A percentile compares a stretch with the other conserved stretches of the same genome.
Conservation (phyloP, 1,284 basidiomycete genomes). For the Coniophora puteana region DNA sequence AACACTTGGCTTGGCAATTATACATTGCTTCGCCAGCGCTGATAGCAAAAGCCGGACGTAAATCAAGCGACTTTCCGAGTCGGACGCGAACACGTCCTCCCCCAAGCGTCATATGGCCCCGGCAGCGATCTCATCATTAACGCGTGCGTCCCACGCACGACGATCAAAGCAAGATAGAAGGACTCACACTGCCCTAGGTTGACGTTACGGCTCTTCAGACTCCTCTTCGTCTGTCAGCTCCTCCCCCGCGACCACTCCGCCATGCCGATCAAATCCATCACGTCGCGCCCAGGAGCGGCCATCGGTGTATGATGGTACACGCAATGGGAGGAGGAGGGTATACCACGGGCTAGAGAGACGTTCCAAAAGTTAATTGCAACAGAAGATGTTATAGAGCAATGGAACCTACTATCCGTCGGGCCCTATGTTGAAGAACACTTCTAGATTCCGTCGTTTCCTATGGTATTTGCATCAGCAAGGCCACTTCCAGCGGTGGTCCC, state of each 20-base stretch:
- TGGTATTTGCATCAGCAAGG: background rate
- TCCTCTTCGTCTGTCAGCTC: constrained; percentile 76
- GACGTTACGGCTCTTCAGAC: constrained; percentile 28
- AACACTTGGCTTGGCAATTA: too few relatives aligned
- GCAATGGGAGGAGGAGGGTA: constrained; percentile 80
- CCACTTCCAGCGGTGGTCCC: background rate
- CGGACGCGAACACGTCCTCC: constrained; percentile 18
- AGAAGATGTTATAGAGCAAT: background rate
- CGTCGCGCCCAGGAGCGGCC: constrained; percentile 80
- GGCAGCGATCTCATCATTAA: constrained; percentile 53
- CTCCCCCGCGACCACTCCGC: constrained; percentile 59
- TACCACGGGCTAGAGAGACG: constrained; percentile 53
- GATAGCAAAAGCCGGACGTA: constrained; percentile 51
- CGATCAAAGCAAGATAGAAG: constrained; percentile 4
- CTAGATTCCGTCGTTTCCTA: constrained; percentile 65
- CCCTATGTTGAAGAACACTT: constrained; percentile 89
- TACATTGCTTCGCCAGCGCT: too few relatives aligned
- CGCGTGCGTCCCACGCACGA: constrained; percentile 12
- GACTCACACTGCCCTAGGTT: constrained; percentile 19
- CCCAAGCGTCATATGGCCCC: constrained; percentile 78
- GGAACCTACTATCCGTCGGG: constrained; percentile 71
- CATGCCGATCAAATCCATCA: constrained; percentile 56
- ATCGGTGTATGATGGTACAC: constrained; percentile 80
- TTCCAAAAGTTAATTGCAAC: background rate
- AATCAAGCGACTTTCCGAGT: constrained; percentile 48